Evolutionary conservation across 2,329 filamentous ascomycete species (phyloP).

Genomic region (Teratosphaeriaceae sp.): DNA sequence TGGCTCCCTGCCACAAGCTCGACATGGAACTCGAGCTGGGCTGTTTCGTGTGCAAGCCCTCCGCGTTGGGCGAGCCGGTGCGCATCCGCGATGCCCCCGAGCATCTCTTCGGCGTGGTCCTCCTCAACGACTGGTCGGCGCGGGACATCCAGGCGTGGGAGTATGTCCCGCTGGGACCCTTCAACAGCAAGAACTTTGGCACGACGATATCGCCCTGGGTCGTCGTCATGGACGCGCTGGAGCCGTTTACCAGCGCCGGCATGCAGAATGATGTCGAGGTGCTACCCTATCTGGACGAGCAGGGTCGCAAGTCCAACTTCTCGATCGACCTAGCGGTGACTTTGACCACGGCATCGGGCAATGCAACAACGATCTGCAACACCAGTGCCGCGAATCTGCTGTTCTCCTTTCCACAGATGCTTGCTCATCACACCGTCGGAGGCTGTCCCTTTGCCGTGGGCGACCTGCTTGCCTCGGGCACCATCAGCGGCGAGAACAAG

Average conservation of each 20-base stretch:
- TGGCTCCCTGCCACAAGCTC: conserved; percentile 58
- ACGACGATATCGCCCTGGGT: conserved; percentile 75
- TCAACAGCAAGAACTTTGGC: conserved; percentile 78
- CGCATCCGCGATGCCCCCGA: conserved; percentile 59
- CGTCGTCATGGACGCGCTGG: conserved; percentile 67
- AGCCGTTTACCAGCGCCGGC: conserved; percentile 54
- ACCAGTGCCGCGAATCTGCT: conserved; percentile 62
- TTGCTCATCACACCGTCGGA: conserved; percentile 69
- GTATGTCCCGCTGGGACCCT: conserved; percentile 74
- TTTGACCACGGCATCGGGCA: conserved; percentile 43
- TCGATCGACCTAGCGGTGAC: conserved; percentile 66
- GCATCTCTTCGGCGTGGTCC: conserved; percentile 69
- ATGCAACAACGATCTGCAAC: conserved; percentile 45
- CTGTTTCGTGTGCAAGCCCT: conserved; percentile 62
- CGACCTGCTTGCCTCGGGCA: conserved; percentile 71
- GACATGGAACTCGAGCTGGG: conserved; percentile 79
- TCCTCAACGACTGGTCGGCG: conserved; percentile 85
- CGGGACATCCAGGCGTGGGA: conserved; percentile 80
- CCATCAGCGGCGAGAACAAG: conserved; percentile 60
- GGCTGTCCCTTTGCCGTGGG: conserved; percentile 69
- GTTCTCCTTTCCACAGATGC: conserved; percentile 80
- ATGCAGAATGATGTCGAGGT: conserved; percentile 50
- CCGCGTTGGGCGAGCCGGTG: conserved; percentile 58
- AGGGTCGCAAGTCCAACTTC: conserved; percentile 52
- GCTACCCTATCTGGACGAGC: conserved; percentile 60